Base-by-base conservation (phyloP, 176 grass and related monocot genomes). In the Metroxylon sagu region DNA sequence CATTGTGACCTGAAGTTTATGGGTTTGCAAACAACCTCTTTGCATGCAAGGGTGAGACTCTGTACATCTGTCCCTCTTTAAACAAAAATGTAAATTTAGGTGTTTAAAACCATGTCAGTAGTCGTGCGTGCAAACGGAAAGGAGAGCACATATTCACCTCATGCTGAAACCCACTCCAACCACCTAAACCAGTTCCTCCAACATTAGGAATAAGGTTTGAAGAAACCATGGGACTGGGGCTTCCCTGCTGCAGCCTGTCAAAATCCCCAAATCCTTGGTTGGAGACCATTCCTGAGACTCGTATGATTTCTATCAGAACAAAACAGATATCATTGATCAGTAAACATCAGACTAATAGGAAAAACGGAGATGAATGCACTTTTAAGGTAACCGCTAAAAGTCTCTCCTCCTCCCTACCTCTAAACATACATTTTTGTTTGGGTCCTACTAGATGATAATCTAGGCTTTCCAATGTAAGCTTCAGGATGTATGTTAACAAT, bases 291-390 rank as follows among this genome's bases (percentile, higher is more conserved):
- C 48, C 76, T 19, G 85, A 84, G 63, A 89, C 85, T 79, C 82
- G 77, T 74, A 84, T 57, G 86, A 95, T 86, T 76, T 95, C 90
- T 95, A 85, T 28, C 43, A 61, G 21, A 58, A 28, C 43, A 53
- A 53, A 31, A 27, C 5, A 54, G n/a, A 67, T 2, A 53, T 15
- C n/a, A 67, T 3, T 10, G 1, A 2, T 43, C 35, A 43, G 2
- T 14, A 14, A 43, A 12, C 35, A 43, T 12, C 35, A 43, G 35
- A 14, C 35, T 43, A 43, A 12, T 43, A 43, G 35, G 35, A 43
- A 43, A 43, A 43, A 7, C 3, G 2, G 35, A 43, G 35, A 43
- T 3, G 8, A 43, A 43, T 43, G 8, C 35, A 43, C 35, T 12
- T 43, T 14, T 43, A 43, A 10, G 35, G 7, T 43, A 43, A 43